Evolutionary conservation across 1,139 yeast genomes (phyloP), one percentile per base, ranked within the genome.

Genomic region (Tardiomyces depauwii): DNA sequence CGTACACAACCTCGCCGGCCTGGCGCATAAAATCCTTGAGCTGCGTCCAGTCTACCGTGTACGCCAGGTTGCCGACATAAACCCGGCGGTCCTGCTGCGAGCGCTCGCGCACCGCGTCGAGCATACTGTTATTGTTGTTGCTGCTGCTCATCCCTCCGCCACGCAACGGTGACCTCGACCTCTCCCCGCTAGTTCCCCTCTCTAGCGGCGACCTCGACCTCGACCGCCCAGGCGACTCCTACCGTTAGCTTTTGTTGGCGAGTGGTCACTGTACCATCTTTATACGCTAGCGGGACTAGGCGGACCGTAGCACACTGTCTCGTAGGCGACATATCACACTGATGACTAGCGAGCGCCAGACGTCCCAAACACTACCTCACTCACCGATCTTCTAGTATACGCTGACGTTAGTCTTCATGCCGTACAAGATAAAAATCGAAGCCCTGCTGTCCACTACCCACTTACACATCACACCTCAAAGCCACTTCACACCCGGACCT

Each of bases 1-100:
- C 95, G 54, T 87, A 77, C 18, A 82, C 74, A 44, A 91, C 86
- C 36, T 74, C 76, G 51, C 94, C 95, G 40, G 81, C 80, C 50
- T 70, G 69, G 50, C 78, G 68, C 82, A 78, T 77, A 55, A 78
- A 68, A 53, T 79, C 84, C 60, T 78, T 78, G 53, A 80, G 69
- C 41, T 77, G 72, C 54, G 72, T 76, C 84, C 84, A 78, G 48
- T 68, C 71, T 47, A 76, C 71, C 23, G 78, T 74, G 58, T 76
- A 80, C 30, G 84, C 75, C 53, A 80, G 64, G 60, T 80, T 80
- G 23, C 84, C 84, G 19, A 80, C 77, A 57, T 67, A 70, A 42
- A 70, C 72, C 5, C 73, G 61, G 36, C 67, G 60, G 47, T 64
- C 70, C 38, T 49, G 39, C 21, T 36, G 39, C 21, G 39, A 36